Percentiles rank a stretch among this genome's conserved stretches.
phyloP scores from a whole-genome alignment of 495 filamentous ascomycete genomes.

The Penicillium salamii region DNA sequence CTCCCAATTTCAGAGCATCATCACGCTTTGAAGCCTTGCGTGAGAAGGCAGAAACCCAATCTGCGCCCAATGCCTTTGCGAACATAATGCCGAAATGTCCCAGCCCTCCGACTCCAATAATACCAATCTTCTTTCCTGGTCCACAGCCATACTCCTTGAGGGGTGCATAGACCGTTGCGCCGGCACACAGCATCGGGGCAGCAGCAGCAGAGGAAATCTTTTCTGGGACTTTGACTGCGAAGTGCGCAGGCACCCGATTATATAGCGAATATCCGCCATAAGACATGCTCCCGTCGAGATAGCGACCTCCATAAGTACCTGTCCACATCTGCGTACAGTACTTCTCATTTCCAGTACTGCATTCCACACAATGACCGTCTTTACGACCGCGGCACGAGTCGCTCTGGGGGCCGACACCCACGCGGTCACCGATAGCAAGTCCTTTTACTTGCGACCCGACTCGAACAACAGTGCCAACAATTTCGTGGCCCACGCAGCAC shows the following conservation, averaged over 20 bases:
- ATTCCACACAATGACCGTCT: constrained; percentile 74
- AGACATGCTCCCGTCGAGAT: constrained; percentile 55
- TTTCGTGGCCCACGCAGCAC: constrained; percentile 78
- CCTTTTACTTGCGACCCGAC: constrained; percentile 62
- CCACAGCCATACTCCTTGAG: constrained; percentile 70
- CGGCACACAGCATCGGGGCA: constrained; percentile 84
- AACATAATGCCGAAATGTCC: constrained; percentile 67
- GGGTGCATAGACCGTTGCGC: constrained; percentile 74
- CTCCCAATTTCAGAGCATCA: constrained; percentile 62
- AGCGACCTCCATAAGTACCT: constrained; percentile 37
- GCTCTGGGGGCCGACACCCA: constrained; percentile 83
- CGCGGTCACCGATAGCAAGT: constrained; percentile 74
- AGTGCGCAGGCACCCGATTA: constrained; percentile 66
- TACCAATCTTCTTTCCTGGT: constrained; percentile 78
- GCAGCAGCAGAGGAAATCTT: constrained; percentile 53
- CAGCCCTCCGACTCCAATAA: constrained; percentile 80
- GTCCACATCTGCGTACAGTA: constrained; percentile 61
- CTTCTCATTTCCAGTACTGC: constrained; percentile 56
- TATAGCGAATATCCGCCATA: constrained; percentile 72
- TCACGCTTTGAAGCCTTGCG: constrained; percentile 63
- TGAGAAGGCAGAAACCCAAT: constrained; percentile 79
- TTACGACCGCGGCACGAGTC: constrained; percentile 58
- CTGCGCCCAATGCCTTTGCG: constrained; percentile 66
- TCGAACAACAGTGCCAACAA: constrained; percentile 72
- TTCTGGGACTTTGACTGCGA: constrained; percentile 78